phyloP scores from a whole-genome alignment of 2,329 filamentous ascomycete species.

The Parastagonospora nodorum region DNA sequence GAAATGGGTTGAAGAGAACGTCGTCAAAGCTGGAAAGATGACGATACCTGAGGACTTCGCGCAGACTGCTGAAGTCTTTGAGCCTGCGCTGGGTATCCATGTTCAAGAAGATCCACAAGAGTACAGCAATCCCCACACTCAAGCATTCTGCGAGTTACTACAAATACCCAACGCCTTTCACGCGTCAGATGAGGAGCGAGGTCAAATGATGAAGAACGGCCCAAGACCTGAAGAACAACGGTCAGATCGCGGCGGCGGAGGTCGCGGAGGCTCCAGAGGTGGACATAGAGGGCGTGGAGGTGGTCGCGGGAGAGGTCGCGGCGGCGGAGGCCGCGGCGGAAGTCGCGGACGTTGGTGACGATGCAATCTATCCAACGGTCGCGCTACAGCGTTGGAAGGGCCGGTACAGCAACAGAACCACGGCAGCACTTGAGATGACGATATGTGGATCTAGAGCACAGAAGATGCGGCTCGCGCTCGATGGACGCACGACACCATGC shows the following conservation, averaged over 20 bases:
- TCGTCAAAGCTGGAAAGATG: slow-evolving; percentile 67
- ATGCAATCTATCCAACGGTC: background rate
- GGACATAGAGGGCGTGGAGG: slow-evolving; percentile 30
- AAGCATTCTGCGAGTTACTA: slow-evolving; percentile 77
- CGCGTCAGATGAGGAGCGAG: slow-evolving; percentile 70
- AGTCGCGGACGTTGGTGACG: slow-evolving; percentile 33
- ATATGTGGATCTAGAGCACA: slow-evolving; percentile 12
- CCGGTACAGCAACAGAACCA: background rate
- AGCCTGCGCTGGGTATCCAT: slow-evolving; percentile 60
- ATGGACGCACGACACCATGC: slow-evolving; percentile 9
- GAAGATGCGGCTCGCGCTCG: slow-evolving; percentile 24
- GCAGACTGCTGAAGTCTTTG: slow-evolving; percentile 74
- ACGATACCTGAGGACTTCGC: slow-evolving; percentile 78
- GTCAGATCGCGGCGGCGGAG: slow-evolving; percentile 30
- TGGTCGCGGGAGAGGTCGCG: slow-evolving; percentile 31
- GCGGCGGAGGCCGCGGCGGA: slow-evolving; percentile 31
- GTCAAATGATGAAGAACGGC: slow-evolving; percentile 35
- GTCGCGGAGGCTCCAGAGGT: slow-evolving; percentile 32
- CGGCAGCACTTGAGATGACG: slow-evolving; percentile 10
- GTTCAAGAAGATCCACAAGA: slow-evolving; percentile 72
- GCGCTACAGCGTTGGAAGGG: background rate
- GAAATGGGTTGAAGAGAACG: slow-evolving; percentile 79
- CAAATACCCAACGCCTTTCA: slow-evolving; percentile 78
- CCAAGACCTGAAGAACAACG: slow-evolving; percentile 35
- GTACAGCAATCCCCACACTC: slow-evolving; percentile 86